These are phyloP conservation scores for Huntiella savannae DNA, from an alignment of 2,329 filamentous ascomycete species.

Conservation along the genomic window DNA sequence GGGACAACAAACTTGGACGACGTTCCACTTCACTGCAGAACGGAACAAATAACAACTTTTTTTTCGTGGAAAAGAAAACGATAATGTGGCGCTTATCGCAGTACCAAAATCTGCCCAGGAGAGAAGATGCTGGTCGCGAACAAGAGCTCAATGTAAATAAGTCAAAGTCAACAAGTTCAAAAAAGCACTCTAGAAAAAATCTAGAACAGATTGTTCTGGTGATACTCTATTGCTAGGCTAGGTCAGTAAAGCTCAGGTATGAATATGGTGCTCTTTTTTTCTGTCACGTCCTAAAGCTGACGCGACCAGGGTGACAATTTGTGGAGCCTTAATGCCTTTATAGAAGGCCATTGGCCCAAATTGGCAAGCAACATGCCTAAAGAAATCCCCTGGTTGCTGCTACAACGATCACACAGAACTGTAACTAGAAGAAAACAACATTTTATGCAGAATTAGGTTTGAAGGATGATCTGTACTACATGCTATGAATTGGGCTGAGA, in stretches of 20 bases:
- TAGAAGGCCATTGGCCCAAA: no score
- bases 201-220: not conserved
- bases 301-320: no score
- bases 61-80: no score
- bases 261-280: slow-evolving; percentile 1
- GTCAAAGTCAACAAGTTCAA: not conserved
- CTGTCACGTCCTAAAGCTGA: slow-evolving; percentile 5
- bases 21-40: slow-evolving; percentile 2
- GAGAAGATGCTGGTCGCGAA: not conserved
- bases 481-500: no score
- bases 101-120: not conserved
- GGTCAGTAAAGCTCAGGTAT: not conserved
- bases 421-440: no score
- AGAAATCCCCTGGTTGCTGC: not conserved
- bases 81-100: no score
- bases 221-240: not conserved
- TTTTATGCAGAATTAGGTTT: no score
- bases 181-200: no score
- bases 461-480: no score
- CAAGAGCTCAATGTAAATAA: not conserved
- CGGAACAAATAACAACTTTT: no score
- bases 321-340: no score
- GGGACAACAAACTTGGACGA: slow-evolving; percentile 1
- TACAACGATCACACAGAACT: no score
- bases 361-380: slow-evolving; percentile 1